Evolutionary conservation across 2,329 filamentous ascomycete genomes (phyloP), one percentile per base, ranked within the genome.

Genomic region (Aspergillus nomiae): DNA sequence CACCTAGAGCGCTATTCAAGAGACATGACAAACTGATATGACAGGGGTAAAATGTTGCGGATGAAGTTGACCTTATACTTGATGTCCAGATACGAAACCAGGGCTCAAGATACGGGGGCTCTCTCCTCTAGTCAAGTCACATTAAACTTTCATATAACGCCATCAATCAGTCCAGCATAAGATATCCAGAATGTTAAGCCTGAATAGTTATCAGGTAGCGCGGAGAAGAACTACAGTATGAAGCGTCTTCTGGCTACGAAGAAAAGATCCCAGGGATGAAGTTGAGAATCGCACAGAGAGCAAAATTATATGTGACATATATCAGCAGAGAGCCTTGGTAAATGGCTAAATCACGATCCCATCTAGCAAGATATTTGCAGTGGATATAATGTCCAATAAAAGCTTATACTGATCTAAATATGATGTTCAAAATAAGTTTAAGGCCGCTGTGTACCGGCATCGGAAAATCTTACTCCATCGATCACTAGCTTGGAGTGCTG

Each of bases 381-480:
- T 48, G 21, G 45, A 28, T 48, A 19, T 48, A 48, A 16, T 4
- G 8, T 30, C 14, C 46, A 51, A 51, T 51, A 12, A 51, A 32
- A 51, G 8, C 46, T 41, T 54, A 45, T 32, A n/a, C 12, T 48
- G 21, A 2, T 50, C 16, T 16, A 36, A 30, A 41, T 10, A 53
- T 54, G 58, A 60, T 60, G 58, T 60, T 60, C 38, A 28, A 41
- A 54, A 54, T 60, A 60, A 60, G 58, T 60, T 59, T 55, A 34
- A 58, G 43, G 28, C 26, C 26, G 10, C 26, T 46, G 38, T 30
- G 58, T 26, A 41, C 45, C 63, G 66, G 65, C 19, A 36, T 46
- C 69, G 69, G 69, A 58, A 41, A 60, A 70, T 65, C 62, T 63
- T 69, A 66, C 68, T 63, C 60, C 57, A 60, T 63, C 21, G 4